Base-by-base conservation (phyloP, 1,284 basidiomycete species). In the Gymnopus androsaceus region DNA sequence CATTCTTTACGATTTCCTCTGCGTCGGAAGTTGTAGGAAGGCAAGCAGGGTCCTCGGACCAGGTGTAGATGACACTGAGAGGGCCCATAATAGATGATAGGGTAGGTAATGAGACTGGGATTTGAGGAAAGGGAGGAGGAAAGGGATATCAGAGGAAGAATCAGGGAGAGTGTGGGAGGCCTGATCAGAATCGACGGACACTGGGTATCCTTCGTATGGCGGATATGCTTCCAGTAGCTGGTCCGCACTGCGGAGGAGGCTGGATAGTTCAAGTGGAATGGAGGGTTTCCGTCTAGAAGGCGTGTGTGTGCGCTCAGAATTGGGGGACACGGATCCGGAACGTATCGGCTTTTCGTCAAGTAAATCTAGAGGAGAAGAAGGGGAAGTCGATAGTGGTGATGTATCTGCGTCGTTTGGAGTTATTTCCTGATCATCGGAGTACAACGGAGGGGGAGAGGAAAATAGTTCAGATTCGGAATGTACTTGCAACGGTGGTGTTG, bases 81-180 rank as follows among this genome's bases (percentile, higher is more conserved):
- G 86, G 87, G 14, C 90, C 90, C 77, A 92, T 83, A 48, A 88
- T 87, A 23, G 76, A 72, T 2, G 77, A 71, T n/a, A 90, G 70
- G 7, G 38, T 23, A 28, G 48, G 25, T 14, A 72, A 0, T 19
- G 19, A 31, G 30, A 27, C 25, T 17, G 12, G n/a, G 19, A 9
- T 30, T 46, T 31, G 19, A 3, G 15, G 25, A 27, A 11, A 25
- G n/a, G 31, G 61, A 64, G 36, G 79, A 74, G 31, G 19, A 1
- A 17, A 4, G 21, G 3, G 33, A n/a, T 28, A 19, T n/a, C 25
- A 36, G 11, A 8, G 7, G 36, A 38, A n/a, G 21, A 21, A 4
- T 14, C 14, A 25, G 21, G 15, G 7, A 12, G 42, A 9, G 28
- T 34, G 31, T 5, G 5, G 21, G 30, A 48, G 11, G 30, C n/a